Percentiles rank a stretch among this genome's conserved stretches.
Conservation (phyloP, 2,329 filamentous ascomycete species). For the Acephala macrosclerotiorum region DNA sequence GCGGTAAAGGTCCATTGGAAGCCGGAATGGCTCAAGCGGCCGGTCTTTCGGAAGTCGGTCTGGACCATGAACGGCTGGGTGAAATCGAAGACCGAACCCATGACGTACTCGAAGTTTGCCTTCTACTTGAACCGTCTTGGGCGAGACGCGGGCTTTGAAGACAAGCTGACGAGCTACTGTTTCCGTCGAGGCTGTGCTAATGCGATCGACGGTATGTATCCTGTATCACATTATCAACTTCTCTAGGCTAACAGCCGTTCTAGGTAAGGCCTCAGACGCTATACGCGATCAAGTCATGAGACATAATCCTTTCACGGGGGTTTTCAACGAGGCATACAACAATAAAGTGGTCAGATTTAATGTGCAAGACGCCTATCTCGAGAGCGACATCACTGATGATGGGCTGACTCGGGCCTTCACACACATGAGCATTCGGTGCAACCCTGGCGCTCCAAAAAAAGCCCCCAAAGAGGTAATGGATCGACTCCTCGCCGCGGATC, state of each 20-base stretch:
- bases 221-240: constrained; percentile 18
- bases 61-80: constrained; percentile 20
- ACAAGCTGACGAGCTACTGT: constrained; percentile 36
- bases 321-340: constrained; percentile 31
- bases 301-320: constrained; percentile 30
- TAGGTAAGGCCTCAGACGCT: constrained; percentile 29
- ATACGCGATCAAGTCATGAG: constrained; percentile 36
- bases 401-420: constrained; percentile 34
- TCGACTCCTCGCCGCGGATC: constrained; percentile 25
- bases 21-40: constrained; percentile 29
- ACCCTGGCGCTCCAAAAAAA: constrained; percentile 31
- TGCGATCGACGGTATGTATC: constrained; percentile 33
- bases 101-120: constrained; percentile 31
- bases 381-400: constrained; percentile 34
- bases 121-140: constrained; percentile 34
- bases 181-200: constrained; percentile 36
- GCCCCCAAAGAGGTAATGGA: constrained; percentile 28
- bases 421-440: constrained; percentile 36
- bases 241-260: constrained; percentile 20
- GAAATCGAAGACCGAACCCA: constrained; percentile 33
- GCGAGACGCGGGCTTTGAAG: constrained; percentile 30
- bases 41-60: constrained; percentile 33
- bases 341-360: constrained; percentile 36
- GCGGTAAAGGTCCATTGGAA: constrained; percentile 38
- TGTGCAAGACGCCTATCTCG: constrained; percentile 32